These are phyloP conservation scores for Starmerella bacillaris DNA, from an alignment of 805 yeast species.

Conservation along the genomic window DNA sequence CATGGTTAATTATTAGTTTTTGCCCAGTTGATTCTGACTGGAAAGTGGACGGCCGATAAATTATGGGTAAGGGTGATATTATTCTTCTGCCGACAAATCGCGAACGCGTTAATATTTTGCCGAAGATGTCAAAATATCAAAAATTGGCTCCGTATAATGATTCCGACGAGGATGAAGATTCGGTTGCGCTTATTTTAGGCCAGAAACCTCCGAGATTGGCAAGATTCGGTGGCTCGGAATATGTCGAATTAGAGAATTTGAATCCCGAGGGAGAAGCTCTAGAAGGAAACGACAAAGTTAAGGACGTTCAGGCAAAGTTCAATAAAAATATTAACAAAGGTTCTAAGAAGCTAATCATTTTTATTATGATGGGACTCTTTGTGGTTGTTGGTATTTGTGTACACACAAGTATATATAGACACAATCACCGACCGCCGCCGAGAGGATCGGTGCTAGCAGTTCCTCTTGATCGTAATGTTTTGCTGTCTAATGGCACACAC, in stretches of 20 bases:
- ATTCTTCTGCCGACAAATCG: too few relatives aligned
- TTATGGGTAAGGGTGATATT: too few relatives aligned
- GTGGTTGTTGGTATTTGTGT: conserved; percentile 5
- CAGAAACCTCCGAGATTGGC: conserved; percentile 10
- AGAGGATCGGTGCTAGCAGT: conserved; percentile 3
- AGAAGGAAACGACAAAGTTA: background rate
- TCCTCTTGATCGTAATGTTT: conserved; percentile 6
- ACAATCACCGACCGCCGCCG: background rate
- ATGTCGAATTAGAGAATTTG: conserved; percentile 14
- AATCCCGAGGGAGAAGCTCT: conserved; percentile 12
- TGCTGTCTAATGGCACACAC: conserved; percentile 41
- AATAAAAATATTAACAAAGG: background rate
- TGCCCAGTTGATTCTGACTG: too few relatives aligned
- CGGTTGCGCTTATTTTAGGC: conserved; percentile 14
- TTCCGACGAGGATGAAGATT: conserved; percentile 14
- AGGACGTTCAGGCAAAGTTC: conserved; percentile 3
- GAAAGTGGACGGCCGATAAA: too few relatives aligned
- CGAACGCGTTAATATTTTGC: too few relatives aligned
- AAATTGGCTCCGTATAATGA: conserved; percentile 4
- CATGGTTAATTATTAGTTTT: too few relatives aligned
- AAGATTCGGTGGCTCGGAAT: conserved; percentile 10
- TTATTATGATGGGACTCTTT: conserved; percentile 5
- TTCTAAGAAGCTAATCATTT: conserved; percentile 3
- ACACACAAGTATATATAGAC: conserved; percentile 1
- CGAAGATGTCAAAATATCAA: conserved; percentile 8